Evolutionary conservation across 495 filamentous ascomycete species (phyloP).

Genomic region (Rusavskia elegans): DNA sequence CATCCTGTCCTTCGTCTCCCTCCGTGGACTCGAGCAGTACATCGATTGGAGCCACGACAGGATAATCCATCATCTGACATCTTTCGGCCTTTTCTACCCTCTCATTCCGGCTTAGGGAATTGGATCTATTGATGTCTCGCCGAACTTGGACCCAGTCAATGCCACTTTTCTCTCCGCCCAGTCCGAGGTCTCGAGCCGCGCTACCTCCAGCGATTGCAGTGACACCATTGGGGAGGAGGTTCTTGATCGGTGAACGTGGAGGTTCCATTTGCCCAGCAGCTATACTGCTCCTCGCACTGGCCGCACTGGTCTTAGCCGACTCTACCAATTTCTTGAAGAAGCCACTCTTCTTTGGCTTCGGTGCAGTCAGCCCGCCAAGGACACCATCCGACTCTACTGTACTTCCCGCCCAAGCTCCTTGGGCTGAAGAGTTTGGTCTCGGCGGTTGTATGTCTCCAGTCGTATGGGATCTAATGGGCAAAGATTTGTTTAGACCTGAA

Average conservation of each 20-base stretch:
- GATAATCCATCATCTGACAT: slow-evolving; percentile 87
- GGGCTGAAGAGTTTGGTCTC: slow-evolving; percentile 31
- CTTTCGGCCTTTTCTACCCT: slow-evolving; percentile 72
- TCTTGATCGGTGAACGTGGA: slow-evolving; percentile 33
- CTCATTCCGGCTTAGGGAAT: slow-evolving; percentile 80
- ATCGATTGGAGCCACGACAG: slow-evolving; percentile 76
- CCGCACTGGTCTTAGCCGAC: slow-evolving; percentile 83
- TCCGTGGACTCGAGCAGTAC: slow-evolving; percentile 71
- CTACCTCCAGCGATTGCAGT: slow-evolving; percentile 37
- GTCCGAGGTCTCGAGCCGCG: slow-evolving; percentile 49
- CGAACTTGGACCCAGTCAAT: slow-evolving; percentile 94
- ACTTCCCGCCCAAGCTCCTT: slow-evolving; percentile 28
- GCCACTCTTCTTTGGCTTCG: slow-evolving; percentile 79
- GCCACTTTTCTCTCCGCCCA: slow-evolving; percentile 29
- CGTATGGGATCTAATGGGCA: slow-evolving; percentile 42
- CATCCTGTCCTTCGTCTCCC: slow-evolving; percentile 81
- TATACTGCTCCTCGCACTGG: slow-evolving; percentile 75
- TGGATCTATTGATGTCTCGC: slow-evolving; percentile 87
- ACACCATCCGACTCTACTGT: slow-evolving; percentile 33
- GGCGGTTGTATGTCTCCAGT: slow-evolving; percentile 34
- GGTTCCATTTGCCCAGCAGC: slow-evolving; percentile 41
- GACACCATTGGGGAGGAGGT: slow-evolving; percentile 30
- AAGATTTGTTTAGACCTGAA: slow-evolving; percentile 29
- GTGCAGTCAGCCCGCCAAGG: slow-evolving; percentile 69
- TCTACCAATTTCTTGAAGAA: slow-evolving; percentile 97